phyloP scores from a whole-genome alignment of 108 stramenopile species.

The Stephanodiscus triporus region DNA sequence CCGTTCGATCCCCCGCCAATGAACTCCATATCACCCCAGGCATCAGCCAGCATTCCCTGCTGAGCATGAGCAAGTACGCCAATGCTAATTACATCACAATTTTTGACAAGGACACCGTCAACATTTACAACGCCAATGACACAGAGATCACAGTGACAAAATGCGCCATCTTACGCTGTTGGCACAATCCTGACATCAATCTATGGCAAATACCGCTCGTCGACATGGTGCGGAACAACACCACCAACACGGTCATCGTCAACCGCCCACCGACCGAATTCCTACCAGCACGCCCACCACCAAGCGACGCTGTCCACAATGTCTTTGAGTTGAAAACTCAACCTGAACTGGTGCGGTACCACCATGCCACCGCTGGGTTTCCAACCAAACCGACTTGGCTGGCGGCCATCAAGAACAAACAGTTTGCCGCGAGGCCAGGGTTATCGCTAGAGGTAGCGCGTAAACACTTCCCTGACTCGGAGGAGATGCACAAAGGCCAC shows the following conservation, averaged over 20 bases:
- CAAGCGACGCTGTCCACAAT: background rate
- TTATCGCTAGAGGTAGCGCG: conserved; percentile 9
- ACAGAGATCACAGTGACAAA: background rate
- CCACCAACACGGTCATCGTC: background rate
- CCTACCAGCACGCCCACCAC: background rate
- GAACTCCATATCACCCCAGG: background rate
- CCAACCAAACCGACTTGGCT: conserved; percentile 18
- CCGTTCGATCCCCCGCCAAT: background rate
- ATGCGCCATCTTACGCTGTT: background rate
- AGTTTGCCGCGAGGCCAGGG: conserved; percentile 23
- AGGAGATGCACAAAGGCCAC: conserved; percentile 20
- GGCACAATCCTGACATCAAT: background rate
- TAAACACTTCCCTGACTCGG: conserved; percentile 13
- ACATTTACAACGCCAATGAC: background rate
- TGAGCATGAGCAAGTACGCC: background rate
- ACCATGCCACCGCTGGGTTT: conserved; percentile 19
- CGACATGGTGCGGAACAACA: background rate
- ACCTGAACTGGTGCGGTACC: conserved; percentile 1
- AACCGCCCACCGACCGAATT: background rate
- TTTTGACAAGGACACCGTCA: background rate
- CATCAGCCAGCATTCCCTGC: background rate
- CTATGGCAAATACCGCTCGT: background rate
- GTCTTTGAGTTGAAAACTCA: conserved; percentile 1
- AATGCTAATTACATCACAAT: background rate
- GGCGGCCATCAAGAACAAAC: conserved; percentile 8